phyloP scores from a whole-genome alignment of 306 rosid genomes.

The Cucurbita maxima region DNA sequence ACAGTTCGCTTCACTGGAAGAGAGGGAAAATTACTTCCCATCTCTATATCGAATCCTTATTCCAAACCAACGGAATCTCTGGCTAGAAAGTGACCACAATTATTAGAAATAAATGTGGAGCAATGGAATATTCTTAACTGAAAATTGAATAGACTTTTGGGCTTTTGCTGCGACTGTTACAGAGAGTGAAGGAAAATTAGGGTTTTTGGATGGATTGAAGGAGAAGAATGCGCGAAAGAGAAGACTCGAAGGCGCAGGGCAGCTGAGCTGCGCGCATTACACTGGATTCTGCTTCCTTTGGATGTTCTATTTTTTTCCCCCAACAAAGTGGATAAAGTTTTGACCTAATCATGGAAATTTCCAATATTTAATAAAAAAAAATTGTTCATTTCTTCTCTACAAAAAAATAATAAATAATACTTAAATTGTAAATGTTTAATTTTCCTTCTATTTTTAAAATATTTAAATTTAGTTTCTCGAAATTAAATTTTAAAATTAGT shows the following conservation, averaged over 20 bases:
- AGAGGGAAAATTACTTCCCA: conserved; percentile 61
- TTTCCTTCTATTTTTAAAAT: no score
- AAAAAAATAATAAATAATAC: no score
- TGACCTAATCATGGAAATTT: no score
- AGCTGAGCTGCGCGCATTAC: neutral
- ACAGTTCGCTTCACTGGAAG: conserved; percentile 59
- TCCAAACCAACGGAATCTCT: neutral
- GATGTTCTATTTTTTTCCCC: neutral
- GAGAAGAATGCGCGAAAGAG: neutral
- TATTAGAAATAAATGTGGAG: neutral
- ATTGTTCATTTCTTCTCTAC: no score
- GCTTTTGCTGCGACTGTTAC: neutral
- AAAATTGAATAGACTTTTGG: neutral
- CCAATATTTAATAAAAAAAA: no score
- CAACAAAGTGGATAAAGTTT: no score
- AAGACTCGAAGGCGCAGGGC: neutral
- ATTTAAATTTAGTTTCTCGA: no score
- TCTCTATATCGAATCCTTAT: conserved; percentile 8
- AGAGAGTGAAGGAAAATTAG: neutral
- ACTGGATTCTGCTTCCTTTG: neutral
- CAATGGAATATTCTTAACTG: neutral
- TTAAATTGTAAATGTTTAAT: no score
- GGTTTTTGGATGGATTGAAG: neutral
- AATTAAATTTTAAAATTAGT: no score
- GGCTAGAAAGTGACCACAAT: neutral